phyloP scores from a whole-genome alignment of 2,329 filamentous ascomycete genomes.

The Alternaria arborescens region DNA sequence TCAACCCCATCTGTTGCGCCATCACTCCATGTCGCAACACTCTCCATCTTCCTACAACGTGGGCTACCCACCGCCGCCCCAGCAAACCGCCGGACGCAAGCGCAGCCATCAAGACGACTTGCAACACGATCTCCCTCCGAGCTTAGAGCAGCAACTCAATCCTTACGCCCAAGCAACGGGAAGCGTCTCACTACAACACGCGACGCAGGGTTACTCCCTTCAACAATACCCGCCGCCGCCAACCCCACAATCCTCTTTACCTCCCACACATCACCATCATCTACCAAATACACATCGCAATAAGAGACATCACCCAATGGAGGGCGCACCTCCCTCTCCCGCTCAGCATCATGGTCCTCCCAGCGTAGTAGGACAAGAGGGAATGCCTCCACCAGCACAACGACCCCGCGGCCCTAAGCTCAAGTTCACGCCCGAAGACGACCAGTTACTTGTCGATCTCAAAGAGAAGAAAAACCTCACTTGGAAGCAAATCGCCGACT shows the following conservation, averaged over 20 bases:
- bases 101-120: slow-evolving; percentile 54
- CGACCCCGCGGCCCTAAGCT: slow-evolving; percentile 86
- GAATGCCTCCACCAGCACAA: slow-evolving; percentile 85
- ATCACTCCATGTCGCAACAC: slow-evolving; percentile 49
- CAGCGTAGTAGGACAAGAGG: slow-evolving; percentile 85
- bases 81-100: slow-evolving; percentile 50
- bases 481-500: slow-evolving; percentile 97
- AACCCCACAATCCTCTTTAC: slow-evolving; percentile 36
- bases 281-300: slow-evolving; percentile 74
- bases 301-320: slow-evolving; percentile 68
- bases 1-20: slow-evolving; percentile 46
- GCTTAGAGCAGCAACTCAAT: slow-evolving; percentile 51
- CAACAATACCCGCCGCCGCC: slow-evolving; percentile 46
- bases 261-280: slow-evolving; percentile 75
- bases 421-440: slow-evolving; percentile 93
- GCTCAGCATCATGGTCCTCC: slow-evolving; percentile 68
- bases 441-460: slow-evolving; percentile 84
- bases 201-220: slow-evolving; percentile 48
- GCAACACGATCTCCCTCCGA: slow-evolving; percentile 50
- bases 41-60: slow-evolving; percentile 50
- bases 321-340: slow-evolving; percentile 49
- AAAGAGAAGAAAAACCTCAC: slow-evolving; percentile 95
- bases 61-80: slow-evolving; percentile 44
- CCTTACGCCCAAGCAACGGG: slow-evolving; percentile 49
- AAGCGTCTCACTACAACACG: slow-evolving; percentile 52